These are phyloP conservation scores for Asclepias syriaca DNA, from an alignment of 257 asterid species.

Conservation along the genomic window DNA sequence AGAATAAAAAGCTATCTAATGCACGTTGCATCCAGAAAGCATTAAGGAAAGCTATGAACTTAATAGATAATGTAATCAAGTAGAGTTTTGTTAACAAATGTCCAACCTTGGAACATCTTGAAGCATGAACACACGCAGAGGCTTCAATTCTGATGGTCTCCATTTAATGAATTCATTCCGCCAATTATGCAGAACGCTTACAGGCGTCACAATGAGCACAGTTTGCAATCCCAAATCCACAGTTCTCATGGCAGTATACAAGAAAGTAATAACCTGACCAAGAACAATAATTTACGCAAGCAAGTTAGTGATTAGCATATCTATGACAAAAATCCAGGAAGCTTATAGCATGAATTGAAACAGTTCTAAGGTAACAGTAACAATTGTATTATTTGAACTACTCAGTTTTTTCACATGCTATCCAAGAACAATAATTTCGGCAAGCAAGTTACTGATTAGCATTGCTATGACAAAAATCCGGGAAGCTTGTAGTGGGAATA, in stretches of 20 bases:
- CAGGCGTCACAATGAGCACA: slow-evolving; percentile 90
- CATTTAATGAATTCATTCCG: slow-evolving; percentile 81
- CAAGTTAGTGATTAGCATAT: slow-evolving; percentile 1
- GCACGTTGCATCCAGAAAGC: neutral
- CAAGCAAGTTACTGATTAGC: slow-evolving; percentile 8
- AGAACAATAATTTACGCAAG: slow-evolving; percentile 20
- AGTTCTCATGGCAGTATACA: slow-evolving; percentile 87
- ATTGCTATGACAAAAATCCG: neutral
- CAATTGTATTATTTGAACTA: neutral
- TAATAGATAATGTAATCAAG: neutral
- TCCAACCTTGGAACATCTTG: slow-evolving; percentile 88
- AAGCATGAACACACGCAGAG: slow-evolving; percentile 86
- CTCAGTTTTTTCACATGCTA: neutral
- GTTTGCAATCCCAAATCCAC: slow-evolving; percentile 80
- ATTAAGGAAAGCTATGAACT: neutral
- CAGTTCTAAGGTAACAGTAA: neutral
- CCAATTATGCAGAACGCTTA: slow-evolving; percentile 97
- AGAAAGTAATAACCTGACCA: slow-evolving; percentile 79
- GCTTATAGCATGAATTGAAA: neutral
- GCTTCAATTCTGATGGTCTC: slow-evolving; percentile 88
- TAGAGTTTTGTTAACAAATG: neutral
- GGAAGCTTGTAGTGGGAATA: neutral
- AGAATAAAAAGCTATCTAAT: neutral
- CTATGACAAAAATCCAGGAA: neutral
- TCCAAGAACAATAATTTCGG: slow-evolving; percentile 16